Conservation (phyloP, 768 basidiomycete genomes). For the Lepiota venenata region DNA sequence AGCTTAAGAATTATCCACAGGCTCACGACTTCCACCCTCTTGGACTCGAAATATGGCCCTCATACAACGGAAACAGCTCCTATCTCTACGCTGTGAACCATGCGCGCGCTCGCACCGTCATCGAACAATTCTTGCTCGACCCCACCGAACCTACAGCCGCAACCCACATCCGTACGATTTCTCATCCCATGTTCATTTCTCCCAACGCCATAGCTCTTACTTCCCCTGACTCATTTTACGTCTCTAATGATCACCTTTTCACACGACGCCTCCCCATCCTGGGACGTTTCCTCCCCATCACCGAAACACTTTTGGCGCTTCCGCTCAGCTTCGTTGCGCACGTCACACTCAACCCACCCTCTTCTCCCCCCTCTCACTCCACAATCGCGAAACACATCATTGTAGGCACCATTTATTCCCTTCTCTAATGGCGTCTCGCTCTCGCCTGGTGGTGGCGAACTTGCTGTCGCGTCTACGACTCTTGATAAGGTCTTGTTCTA, state of each 20-base stretch:
- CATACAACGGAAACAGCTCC: conserved; percentile 41
- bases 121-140: conserved; percentile 64
- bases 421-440: conserved; percentile 72
- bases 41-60: conserved; percentile 58
- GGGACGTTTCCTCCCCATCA: conserved; percentile 46
- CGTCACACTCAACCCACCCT: conserved; percentile 37
- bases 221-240: conserved; percentile 64
- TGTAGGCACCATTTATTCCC: conserved; percentile 44
- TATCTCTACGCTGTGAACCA: conserved; percentile 71
- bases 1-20: conserved; percentile 49
- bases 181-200: conserved; percentile 53
- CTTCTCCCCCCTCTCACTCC: conserved; percentile 15
- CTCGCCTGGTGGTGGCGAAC: conserved; percentile 42
- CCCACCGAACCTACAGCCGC: conserved; percentile 41
- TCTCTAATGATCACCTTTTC: conserved; percentile 69
- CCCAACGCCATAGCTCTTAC: conserved; percentile 69
- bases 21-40: conserved; percentile 70
- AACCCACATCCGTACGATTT: conserved; percentile 56
- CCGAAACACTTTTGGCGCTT: conserved; percentile 53
- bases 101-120: conserved; percentile 52
- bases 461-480: conserved; percentile 59
- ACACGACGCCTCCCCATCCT: conserved; percentile 57
- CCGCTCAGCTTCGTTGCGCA: conserved; percentile 62
- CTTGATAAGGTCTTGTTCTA: conserved; percentile 48
- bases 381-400: conserved; percentile 34